Percentiles rank a stretch among this genome's conserved stretches.
Conservation (phyloP, 2,329 filamentous ascomycete genomes). For the Didymella keratinophila region DNA sequence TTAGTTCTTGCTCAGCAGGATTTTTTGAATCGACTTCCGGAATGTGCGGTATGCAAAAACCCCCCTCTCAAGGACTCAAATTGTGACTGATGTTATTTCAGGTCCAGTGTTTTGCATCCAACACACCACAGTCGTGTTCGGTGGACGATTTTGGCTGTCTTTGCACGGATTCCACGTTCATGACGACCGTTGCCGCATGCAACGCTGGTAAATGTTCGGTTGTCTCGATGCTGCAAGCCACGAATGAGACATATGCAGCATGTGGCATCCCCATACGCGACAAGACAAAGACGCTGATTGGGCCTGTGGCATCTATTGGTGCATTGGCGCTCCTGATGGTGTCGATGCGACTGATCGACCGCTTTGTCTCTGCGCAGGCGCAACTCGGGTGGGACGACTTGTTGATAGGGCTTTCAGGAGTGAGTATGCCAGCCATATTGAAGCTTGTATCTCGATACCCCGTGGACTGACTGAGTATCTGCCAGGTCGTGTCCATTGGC, state of each 20-base stretch:
- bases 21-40: conserved; percentile 23
- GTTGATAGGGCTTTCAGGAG: conserved; percentile 41
- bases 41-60: conserved; percentile 21
- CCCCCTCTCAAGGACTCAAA: neutral
- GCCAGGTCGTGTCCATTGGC: conserved; percentile 34
- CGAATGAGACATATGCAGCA: conserved; percentile 37
- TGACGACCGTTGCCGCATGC: conserved; percentile 32
- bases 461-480: neutral
- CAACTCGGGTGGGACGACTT: conserved; percentile 43
- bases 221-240: conserved; percentile 34
- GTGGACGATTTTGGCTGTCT: conserved; percentile 37
- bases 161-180: conserved; percentile 36
- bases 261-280: conserved; percentile 38
- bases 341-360: conserved; percentile 35
- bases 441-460: neutral
- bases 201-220: conserved; percentile 42
- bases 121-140: conserved; percentile 25
- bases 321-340: conserved; percentile 40
- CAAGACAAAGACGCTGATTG: conserved; percentile 31
- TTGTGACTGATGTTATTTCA: conserved; percentile 9
- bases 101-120: conserved; percentile 27
- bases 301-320: conserved; percentile 33
- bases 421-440: conserved; percentile 19
- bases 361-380: conserved; percentile 31
- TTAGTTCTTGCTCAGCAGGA: conserved; percentile 27